phyloP scores from a whole-genome alignment of 2,329 filamentous ascomycete species.

The Penicillium italicum region DNA sequence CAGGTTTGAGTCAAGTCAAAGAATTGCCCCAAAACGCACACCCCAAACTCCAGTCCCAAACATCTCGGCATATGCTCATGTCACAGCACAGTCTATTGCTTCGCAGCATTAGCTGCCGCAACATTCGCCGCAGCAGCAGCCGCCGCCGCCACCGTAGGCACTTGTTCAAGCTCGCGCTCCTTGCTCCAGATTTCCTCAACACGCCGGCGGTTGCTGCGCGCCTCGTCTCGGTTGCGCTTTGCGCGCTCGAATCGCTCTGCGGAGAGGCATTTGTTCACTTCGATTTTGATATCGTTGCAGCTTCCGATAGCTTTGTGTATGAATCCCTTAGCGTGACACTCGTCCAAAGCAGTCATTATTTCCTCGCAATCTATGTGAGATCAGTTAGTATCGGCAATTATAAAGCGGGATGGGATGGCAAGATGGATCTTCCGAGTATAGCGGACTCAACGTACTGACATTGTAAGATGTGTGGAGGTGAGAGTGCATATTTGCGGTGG shows the following conservation, averaged over 20 bases:
- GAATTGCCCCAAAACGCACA: slow-evolving; percentile 11
- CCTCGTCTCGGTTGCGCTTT: slow-evolving; percentile 67
- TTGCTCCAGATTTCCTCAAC: slow-evolving; percentile 77
- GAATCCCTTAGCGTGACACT: slow-evolving; percentile 91
- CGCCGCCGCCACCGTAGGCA: slow-evolving; percentile 1
- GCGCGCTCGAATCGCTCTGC: slow-evolving; percentile 76
- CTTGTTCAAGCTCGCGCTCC: slow-evolving; percentile 31
- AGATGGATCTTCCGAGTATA: neutral
- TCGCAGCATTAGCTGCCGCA: slow-evolving; percentile 1
- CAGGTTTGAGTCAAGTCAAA: neutral
- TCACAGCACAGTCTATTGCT: slow-evolving; percentile 15
- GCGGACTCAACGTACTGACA: slow-evolving; percentile 57
- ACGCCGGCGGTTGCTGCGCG: slow-evolving; percentile 66
- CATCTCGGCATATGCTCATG: neutral
- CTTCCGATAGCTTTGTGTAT: slow-evolving; percentile 85
- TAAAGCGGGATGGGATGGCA: neutral
- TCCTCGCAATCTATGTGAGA: slow-evolving; percentile 76
- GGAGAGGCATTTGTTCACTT: slow-evolving; percentile 81
- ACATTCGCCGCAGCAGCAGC: neutral
- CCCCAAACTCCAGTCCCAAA: slow-evolving; percentile 11
- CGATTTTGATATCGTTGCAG: slow-evolving; percentile 81
- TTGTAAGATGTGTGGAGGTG: slow-evolving; percentile 94
- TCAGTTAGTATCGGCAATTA: slow-evolving; percentile 3
- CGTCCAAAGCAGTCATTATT: slow-evolving; percentile 87
- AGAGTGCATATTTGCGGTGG: slow-evolving; percentile 73